phyloP scores from a whole-genome alignment of 805 yeast genomes.

The Starmerella khaoyaiensis region DNA sequence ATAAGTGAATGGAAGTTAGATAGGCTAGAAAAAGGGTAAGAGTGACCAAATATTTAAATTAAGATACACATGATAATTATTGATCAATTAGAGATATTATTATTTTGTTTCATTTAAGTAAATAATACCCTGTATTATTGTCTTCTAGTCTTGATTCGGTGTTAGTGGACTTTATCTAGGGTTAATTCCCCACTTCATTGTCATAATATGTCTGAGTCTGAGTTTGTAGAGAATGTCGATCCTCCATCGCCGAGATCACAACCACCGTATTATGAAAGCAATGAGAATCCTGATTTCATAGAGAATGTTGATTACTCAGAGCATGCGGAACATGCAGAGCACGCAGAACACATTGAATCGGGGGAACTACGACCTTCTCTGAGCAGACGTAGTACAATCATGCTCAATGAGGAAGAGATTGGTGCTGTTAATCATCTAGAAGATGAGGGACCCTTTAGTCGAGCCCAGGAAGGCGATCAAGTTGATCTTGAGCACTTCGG shows the following conservation, averaged over 20 bases:
- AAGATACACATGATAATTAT: too few species aligned
- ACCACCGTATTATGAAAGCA: background rate
- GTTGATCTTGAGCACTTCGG: conserved; percentile 18
- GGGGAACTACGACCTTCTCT: conserved; percentile 9
- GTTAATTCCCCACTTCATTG: too few species aligned
- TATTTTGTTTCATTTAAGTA: too few species aligned
- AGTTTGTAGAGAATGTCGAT: conserved; percentile 6
- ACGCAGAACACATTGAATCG: conserved; percentile 3
- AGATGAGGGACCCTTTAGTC: conserved; percentile 22
- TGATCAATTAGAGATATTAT: too few species aligned
- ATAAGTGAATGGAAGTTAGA: too few species aligned
- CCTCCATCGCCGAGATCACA: conserved; percentile 1
- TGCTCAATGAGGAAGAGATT: conserved; percentile 20
- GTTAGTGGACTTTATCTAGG: too few species aligned
- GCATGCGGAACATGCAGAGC: conserved; percentile 5
- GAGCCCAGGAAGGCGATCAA: conserved; percentile 25
- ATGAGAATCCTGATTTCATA: too few species aligned
- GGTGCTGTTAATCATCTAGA: conserved; percentile 5
- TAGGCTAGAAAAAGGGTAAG: too few species aligned
- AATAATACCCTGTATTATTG: too few species aligned
- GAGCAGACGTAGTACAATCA: conserved; percentile 19
- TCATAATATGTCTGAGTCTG: background rate
- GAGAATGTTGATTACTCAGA: conserved; percentile 5
- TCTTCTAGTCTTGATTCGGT: too few species aligned
- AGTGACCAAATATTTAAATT: too few species aligned